Percentiles rank a stretch among this genome's conserved stretches.
Evolutionary conservation across 2,329 filamentous ascomycete species (phyloP).

Genomic region (Aspergillus flavus): DNA sequence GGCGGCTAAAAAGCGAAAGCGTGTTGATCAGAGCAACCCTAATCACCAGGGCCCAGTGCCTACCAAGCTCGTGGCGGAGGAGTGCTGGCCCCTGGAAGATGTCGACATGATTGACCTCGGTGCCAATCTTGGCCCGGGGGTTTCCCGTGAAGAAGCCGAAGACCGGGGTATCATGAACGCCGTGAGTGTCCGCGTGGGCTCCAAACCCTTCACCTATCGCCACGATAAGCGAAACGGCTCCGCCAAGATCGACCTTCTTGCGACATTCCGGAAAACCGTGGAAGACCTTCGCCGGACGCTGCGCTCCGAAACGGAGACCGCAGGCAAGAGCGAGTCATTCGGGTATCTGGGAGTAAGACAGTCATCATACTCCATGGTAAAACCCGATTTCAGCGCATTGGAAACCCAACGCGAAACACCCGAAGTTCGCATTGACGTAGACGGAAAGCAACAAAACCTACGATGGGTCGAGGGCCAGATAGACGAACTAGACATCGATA

Average conservation of each 20-base stretch:
- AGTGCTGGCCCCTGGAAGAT: conserved; percentile 91
- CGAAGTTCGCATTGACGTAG: conserved; percentile 86
- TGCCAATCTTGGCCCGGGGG: conserved; percentile 44
- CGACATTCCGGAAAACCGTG: conserved; percentile 88
- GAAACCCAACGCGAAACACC: conserved; percentile 73
- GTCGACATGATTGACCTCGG: conserved; percentile 91
- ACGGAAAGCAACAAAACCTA: conserved; percentile 93
- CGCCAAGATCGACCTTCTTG: conserved; percentile 78
- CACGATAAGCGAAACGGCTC: conserved; percentile 78
- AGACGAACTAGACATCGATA: conserved; percentile 93
- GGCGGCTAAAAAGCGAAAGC: conserved; percentile 90
- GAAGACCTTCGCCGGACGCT: conserved; percentile 86
- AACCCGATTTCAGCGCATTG: conserved; percentile 76
- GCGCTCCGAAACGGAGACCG: conserved; percentile 84
- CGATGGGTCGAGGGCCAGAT: conserved; percentile 95
- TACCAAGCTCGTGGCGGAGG: conserved; percentile 85
- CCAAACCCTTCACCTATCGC: conserved; percentile 92
- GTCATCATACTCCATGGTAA: conserved; percentile 67
- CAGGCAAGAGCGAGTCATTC: conserved; percentile 82
- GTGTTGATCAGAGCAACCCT: conserved; percentile 64
- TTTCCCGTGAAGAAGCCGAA: conserved; percentile 45
- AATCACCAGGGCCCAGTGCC: conserved; percentile 49
- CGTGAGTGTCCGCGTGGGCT: conserved; percentile 85
- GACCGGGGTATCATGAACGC: conserved; percentile 74
- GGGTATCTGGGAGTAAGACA: conserved; percentile 83